phyloP scores from a whole-genome alignment of 2,329 filamentous ascomycete genomes.

The Apiospora malaysiana region DNA sequence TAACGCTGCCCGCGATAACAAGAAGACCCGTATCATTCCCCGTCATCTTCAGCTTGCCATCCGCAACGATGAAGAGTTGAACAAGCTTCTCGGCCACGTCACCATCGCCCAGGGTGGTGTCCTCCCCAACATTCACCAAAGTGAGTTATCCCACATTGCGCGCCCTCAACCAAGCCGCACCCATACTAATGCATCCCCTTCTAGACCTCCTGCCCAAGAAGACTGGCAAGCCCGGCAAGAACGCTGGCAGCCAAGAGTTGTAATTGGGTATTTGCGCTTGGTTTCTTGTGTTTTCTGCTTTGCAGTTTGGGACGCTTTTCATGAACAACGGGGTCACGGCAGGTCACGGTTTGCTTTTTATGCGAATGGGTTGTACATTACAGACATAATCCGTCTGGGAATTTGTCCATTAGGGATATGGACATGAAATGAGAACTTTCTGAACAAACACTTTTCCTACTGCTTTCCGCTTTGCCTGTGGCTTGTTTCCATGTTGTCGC shows the following conservation, averaged over 20 bases:
- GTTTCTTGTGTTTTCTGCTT: conserved; percentile 66
- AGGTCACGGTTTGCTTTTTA: conserved; percentile 70
- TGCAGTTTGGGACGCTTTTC: conserved; percentile 71
- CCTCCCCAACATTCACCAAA: conserved; percentile 95
- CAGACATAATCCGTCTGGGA: conserved; percentile 54
- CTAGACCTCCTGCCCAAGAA: conserved; percentile 98
- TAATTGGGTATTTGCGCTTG: conserved; percentile 59
- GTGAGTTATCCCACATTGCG: conserved; percentile 51
- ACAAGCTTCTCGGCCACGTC: conserved; percentile 96
- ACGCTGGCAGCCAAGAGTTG: conserved; percentile 85
- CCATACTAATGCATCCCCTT: conserved; percentile 23
- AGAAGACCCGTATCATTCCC: conserved; percentile 99
- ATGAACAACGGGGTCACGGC: conserved; percentile 83
- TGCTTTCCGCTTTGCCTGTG: neutral
- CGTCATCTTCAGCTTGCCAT: conserved; percentile 99
- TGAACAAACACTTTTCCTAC: conserved; percentile 42
- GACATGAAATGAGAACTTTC: conserved; percentile 66
- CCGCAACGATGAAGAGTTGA: conserved; percentile 99
- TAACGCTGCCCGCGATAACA: conserved; percentile 99
- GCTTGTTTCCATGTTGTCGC: neutral
- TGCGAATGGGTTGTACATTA: conserved; percentile 69
- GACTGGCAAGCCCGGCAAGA: conserved; percentile 94
- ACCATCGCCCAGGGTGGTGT: conserved; percentile 98
- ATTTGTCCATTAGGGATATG: conserved; percentile 57
- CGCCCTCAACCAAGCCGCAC: neutral